phyloP scores from a whole-genome alignment of 2,329 filamentous ascomycete genomes.

The Fusarium proliferatum region DNA sequence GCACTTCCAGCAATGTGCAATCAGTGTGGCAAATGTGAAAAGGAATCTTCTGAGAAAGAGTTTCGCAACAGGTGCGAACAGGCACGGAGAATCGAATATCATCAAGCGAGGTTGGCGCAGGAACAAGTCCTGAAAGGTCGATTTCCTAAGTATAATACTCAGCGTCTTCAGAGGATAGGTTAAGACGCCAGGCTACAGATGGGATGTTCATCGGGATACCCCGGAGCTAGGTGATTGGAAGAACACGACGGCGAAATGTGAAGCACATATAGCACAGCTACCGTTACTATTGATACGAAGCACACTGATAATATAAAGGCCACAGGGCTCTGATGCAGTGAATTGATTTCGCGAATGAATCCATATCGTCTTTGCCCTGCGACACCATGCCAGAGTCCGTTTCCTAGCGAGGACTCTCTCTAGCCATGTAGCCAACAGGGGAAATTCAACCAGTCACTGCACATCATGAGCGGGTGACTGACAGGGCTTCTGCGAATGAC shows the following conservation, averaged over 20 bases:
- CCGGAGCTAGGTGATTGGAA: not conserved
- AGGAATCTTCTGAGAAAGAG: not conserved
- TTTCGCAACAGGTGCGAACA: not conserved
- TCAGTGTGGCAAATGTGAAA: rapidly evolving
- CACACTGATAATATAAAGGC: rapidly evolving
- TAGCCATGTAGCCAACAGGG: rapidly evolving
- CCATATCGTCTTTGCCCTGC: rapidly evolving
- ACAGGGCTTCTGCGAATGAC: rapidly evolving
- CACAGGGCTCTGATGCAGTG: rapidly evolving
- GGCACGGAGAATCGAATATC: too few relatives aligned
- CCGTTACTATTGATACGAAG: too few relatives aligned
- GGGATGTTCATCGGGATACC: rapidly evolving
- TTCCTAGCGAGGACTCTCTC: not conserved
- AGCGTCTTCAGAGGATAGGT: not conserved
- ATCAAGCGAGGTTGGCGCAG: not conserved
- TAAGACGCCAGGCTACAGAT: rapidly evolving
- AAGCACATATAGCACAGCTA: not conserved
- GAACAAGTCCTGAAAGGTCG: not conserved
- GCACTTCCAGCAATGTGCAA: not conserved
- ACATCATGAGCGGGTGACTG: rapidly evolving
- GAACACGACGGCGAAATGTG: not conserved
- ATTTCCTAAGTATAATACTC: not conserved
- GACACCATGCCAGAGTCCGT: rapidly evolving
- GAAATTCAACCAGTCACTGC: rapidly evolving
- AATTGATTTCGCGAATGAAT: not conserved